Percentiles rank a stretch among this genome's conserved stretches.
Evolutionary conservation across 306 rosid genomes (phyloP).

Genomic region (Cicer chorassanicum): DNA sequence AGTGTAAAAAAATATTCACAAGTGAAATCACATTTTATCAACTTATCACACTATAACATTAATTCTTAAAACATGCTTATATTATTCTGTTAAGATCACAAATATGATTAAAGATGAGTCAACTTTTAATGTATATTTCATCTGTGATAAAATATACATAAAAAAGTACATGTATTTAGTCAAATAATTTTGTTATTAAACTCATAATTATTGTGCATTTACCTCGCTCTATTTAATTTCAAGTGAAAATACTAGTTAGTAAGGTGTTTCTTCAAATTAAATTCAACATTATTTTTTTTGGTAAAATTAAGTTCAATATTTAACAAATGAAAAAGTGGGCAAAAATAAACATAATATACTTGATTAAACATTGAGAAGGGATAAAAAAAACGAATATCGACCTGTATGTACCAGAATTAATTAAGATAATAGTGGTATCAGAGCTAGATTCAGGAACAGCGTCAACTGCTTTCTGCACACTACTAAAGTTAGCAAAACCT

Average conservation of each 20-base stretch:
- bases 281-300: too few species aligned
- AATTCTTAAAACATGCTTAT: not conserved
- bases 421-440: slow-evolving; percentile 59
- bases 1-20: not conserved
- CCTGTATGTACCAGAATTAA: slow-evolving; percentile 60
- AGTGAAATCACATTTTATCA: not conserved
- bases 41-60: not conserved
- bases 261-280: not conserved
- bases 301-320: not conserved
- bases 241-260: not conserved
- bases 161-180: too few species aligned
- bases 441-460: slow-evolving; percentile 66
- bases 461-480: slow-evolving; percentile 74
- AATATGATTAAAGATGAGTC: too few species aligned
- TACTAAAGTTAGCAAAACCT: slow-evolving; percentile 69
- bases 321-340: not conserved
- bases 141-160: too few species aligned
- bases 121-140: too few species aligned
- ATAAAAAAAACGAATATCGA: not conserved
- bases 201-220: not conserved
- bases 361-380: not conserved
- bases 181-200: not conserved
- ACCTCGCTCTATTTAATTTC: not conserved
- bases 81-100: too few species aligned
- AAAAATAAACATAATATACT: not conserved